Percentiles rank a stretch among this genome's conserved stretches.
Evolutionary conservation across 148 eudicot genomes (phyloP).

Genomic region (Cornus kousa): DNA sequence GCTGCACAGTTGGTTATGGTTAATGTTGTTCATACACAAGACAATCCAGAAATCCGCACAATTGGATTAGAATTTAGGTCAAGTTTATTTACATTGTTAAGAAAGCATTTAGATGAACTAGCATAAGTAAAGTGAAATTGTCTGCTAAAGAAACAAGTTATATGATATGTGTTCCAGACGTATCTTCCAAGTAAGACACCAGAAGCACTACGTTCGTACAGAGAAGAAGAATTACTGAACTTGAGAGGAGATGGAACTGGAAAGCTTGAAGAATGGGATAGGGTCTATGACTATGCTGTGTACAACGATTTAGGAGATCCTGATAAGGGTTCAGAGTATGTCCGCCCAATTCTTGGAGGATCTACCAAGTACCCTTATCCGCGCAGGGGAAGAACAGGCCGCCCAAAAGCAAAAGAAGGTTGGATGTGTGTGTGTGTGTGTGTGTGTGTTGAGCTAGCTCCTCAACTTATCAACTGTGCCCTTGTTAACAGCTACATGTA

Average conservation of each 20-base stretch:
- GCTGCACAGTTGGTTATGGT: too few relatives aligned
- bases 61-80: background rate
- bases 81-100: background rate
- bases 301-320: constrained; percentile 84
- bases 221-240: constrained; percentile 69
- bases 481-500: background rate
- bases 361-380: constrained; percentile 72
- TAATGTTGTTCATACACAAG: too few relatives aligned
- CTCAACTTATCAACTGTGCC: background rate
- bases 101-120: background rate
- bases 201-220: constrained; percentile 32
- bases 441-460: background rate
- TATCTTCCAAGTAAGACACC: constrained; percentile 77
- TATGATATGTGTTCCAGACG: constrained; percentile 28
- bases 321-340: constrained; percentile 42
- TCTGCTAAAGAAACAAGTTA: background rate
- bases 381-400: constrained; percentile 75
- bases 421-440: background rate
- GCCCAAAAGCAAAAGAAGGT: constrained; percentile 64
- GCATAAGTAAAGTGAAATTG: background rate
- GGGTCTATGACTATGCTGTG: constrained; percentile 77
- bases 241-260: constrained; percentile 72
- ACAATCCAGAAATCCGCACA: too few relatives aligned
- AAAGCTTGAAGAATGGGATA: constrained; percentile 81
- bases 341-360: constrained; percentile 77